Conservation (phyloP, 306 rosid species). For the Sechiopsis laciniata region DNA sequence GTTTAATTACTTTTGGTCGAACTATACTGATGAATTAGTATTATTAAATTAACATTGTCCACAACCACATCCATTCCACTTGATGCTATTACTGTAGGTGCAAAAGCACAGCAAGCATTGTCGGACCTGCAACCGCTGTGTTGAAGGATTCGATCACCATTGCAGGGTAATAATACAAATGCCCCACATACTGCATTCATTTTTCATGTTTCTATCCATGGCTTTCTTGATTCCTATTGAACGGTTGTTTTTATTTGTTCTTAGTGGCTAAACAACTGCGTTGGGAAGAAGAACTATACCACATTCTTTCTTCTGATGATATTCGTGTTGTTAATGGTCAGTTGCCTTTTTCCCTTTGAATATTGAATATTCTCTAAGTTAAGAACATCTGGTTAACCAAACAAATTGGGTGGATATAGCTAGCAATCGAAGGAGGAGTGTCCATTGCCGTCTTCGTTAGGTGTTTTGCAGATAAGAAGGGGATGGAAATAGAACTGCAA, state of each 20-base stretch:
- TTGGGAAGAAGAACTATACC: constrained; percentile 85
- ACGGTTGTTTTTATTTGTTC: constrained; percentile 17
- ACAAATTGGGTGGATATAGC: constrained; percentile 33
- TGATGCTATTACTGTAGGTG: constrained; percentile 42
- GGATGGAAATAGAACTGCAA: constrained; percentile 64
- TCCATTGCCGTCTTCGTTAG: constrained; percentile 73
- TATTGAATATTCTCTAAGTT: constrained; percentile 14
- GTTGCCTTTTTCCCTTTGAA: constrained; percentile 17
- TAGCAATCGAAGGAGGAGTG: constrained; percentile 74
- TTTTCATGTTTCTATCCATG: not conserved
- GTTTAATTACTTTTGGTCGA: not conserved
- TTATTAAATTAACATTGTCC: too few species aligned
- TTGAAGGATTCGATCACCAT: constrained; percentile 94
- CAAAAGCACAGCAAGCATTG: constrained; percentile 83
- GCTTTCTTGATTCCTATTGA: constrained; percentile 8
- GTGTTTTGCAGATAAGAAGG: constrained; percentile 66
- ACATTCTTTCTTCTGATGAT: constrained; percentile 82
- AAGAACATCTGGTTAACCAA: not conserved
- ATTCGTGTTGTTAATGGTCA: constrained; percentile 65
- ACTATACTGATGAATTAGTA: not conserved
- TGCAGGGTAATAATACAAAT: constrained; percentile 50
- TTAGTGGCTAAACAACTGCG: constrained; percentile 96
- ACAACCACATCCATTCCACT: not conserved
- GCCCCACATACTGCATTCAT: not conserved
- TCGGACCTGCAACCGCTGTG: constrained; percentile 91